phyloP scores from a whole-genome alignment of 164 flowering plant genomes.

The Liriodendron chinense region DNA sequence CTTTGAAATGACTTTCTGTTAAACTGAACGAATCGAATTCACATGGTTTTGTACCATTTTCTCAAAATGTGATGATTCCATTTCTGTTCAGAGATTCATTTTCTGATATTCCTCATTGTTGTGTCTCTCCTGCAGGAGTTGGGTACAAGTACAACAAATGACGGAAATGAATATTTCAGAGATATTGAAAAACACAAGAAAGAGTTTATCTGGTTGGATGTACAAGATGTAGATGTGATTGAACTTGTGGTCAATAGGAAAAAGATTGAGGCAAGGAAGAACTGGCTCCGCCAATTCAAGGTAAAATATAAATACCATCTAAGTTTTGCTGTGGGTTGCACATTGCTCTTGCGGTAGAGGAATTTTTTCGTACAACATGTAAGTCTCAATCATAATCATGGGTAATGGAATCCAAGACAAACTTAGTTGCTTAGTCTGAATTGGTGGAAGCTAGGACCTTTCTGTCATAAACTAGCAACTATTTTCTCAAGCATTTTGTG shows the following conservation, averaged over 20 bases:
- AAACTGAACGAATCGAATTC: no score
- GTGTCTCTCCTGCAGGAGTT: slow-evolving; percentile 54
- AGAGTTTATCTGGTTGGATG: slow-evolving; percentile 73
- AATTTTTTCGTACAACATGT: no score
- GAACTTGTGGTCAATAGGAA: slow-evolving; percentile 97
- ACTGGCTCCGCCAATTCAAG: slow-evolving; percentile 87
- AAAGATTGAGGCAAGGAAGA: slow-evolving; percentile 91
- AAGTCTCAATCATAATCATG: background rate
- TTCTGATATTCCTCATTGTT: no score
- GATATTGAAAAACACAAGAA: slow-evolving; percentile 67
- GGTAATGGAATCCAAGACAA: background rate
- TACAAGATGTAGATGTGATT: slow-evolving; percentile 84
- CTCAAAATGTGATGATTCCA: no score
- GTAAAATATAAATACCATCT: slow-evolving; percentile 28
- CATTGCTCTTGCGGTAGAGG: no score
- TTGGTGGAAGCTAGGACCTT: background rate
- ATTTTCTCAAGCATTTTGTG: no score
- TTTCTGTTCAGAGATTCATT: no score
- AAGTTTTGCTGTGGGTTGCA: background rate
- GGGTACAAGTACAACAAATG: slow-evolving; percentile 82
- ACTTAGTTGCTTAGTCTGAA: background rate
- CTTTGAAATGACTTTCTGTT: no score
- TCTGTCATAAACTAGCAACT: no score
- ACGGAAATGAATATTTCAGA: slow-evolving; percentile 75
- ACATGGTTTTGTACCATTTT: no score